A percentile compares a stretch with the other conserved stretches of the same genome.
Conservation (phyloP, 2,329 filamentous ascomycete genomes). For the Proliferodiscus dingleyae region DNA sequence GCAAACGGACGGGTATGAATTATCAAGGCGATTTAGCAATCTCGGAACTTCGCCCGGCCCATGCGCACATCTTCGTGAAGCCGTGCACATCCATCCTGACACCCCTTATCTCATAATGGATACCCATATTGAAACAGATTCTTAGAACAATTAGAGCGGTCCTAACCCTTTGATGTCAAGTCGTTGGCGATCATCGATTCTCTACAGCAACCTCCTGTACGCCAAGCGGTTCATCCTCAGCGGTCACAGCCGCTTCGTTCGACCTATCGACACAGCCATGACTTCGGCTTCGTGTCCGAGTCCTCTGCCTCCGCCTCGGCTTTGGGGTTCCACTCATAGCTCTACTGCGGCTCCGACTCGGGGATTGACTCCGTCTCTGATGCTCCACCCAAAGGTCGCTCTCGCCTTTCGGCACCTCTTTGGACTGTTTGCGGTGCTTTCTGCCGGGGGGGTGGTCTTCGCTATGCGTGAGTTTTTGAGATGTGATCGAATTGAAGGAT, state of each 20-base stretch:
- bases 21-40: no score
- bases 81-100: no score
- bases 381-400: slow-evolving; percentile 4
- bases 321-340: slow-evolving; percentile 4
- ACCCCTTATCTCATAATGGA: no score
- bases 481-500: not conserved
- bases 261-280: not conserved
- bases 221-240: not conserved
- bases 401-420: not conserved
- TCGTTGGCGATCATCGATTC: no score
- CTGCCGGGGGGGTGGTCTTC: slow-evolving; percentile 1
- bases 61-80: no score
- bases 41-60: no score
- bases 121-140: no score
- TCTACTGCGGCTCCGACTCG: slow-evolving; percentile 13
- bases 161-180: no score
- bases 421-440: slow-evolving; percentile 12
- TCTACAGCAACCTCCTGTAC: not conserved
- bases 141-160: no score
- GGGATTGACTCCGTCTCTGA: slow-evolving; percentile 20
- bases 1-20: no score
- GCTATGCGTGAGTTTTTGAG: no score
- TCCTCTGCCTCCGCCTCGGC: slow-evolving; percentile 21
- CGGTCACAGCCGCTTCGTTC: not conserved
- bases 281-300: slow-evolving; percentile 1